Conservation (phyloP, 257 asterid species). For the Solanum okadae region DNA sequence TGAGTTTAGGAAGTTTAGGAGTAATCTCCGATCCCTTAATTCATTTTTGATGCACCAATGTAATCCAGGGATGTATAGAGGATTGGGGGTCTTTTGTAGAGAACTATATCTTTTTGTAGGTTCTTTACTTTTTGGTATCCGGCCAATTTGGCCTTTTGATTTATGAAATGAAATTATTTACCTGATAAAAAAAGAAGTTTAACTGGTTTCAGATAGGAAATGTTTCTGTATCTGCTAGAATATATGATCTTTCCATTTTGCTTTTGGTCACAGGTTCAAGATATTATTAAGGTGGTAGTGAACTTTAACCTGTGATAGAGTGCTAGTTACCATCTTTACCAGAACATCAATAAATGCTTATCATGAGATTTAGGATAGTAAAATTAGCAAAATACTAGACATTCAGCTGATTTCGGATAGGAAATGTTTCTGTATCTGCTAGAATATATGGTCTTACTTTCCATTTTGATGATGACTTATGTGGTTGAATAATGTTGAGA, state of each 20-base stretch:
- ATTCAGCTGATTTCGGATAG: conserved; percentile 23
- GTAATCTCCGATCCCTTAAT: not conserved
- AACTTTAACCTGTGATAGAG: not conserved
- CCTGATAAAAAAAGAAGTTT: not conserved
- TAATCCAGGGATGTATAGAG: not conserved
- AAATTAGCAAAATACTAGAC: conserved; percentile 83
- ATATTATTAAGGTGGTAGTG: not conserved
- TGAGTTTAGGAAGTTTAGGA: not conserved
- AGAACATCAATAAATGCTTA: not conserved
- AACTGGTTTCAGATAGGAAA: not conserved
- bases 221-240: not conserved
- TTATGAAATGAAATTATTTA: not conserved
- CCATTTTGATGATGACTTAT: not conserved
- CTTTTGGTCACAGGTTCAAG: not conserved
- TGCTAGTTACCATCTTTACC: not conserved
- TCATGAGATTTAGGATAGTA: conserved; percentile 21
- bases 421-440: not conserved
- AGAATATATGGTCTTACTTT: not conserved
- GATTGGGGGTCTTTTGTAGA: not conserved
- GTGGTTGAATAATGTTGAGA: not conserved
- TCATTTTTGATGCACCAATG: not conserved
- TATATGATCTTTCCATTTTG: not conserved
- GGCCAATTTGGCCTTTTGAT: not conserved
- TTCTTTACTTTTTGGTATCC: not conserved
- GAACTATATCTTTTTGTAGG: not conserved